Evolutionary conservation across 345 rosid genomes (phyloP), one percentile per base, ranked within the genome.

Genomic region (Eucalyptus sp.): DNA sequence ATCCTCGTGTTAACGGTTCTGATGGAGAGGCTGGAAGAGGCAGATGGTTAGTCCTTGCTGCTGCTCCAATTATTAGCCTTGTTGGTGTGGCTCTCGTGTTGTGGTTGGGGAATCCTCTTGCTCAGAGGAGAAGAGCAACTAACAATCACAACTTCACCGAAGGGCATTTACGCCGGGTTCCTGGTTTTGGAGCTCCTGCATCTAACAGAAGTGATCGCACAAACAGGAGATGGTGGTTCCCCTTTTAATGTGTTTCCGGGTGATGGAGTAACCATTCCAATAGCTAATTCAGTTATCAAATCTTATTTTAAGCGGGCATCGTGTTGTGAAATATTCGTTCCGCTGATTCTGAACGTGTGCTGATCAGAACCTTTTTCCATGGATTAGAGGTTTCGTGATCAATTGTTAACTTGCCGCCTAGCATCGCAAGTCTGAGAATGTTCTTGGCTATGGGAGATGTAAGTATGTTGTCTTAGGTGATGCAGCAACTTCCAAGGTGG

Each of bases 151-250:
- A 80, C 37, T 60, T 89, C 87, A 85, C 90, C 5, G 86, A 56
- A 56, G 86, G 86, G 68, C 68, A 79, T 13, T 48, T 18, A 46
- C 88, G 50, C 25, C 91, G n/a, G 60, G 50, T 29, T 54, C 51
- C 51, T 27, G 64, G 81, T 24, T 51, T 86, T 52, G 18, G 91
- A 9, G 81, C 91, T 49, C 50, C 87, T 50, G 66, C 49, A 15
- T 83, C 93, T n/a, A 89, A 41, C 90, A 92, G 90, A 89, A 94
- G 95, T 89, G 98, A 88, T 76, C 91, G 89, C 91, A 91, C 95
- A 90, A 92, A 92, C 90, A 92, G 98, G 91, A 97, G 99, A 89
- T 96, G 99, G 99, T 92, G 97, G 95, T 93, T 95, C 43, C 89
- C 94, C 87, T 96, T 95, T 92, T 97, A 68, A 86, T n/a, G 86